A percentile compares a stretch with the other conserved stretches of the same genome.
Conservation (phyloP, 441 rosid genomes). For the Erodium chrysanthum region DNA sequence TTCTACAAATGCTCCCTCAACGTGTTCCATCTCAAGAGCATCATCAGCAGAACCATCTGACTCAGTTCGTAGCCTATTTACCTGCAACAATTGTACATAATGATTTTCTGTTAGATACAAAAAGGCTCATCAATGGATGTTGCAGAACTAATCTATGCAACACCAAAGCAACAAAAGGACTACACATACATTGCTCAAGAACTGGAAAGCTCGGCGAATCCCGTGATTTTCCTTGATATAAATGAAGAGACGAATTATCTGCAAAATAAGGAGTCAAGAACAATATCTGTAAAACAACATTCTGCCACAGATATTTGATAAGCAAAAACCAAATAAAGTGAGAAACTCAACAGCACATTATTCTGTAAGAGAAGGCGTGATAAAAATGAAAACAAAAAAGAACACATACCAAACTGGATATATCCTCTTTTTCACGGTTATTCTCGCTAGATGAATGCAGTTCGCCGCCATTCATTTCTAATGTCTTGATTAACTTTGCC, state of each 20-base stretch:
- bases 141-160: neutral
- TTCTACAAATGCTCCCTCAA: conserved; percentile 92
- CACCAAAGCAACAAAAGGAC: conserved; percentile 14
- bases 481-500: conserved; percentile 46
- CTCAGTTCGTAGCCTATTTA: conserved; percentile 57
- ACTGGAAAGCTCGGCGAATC: conserved; percentile 70
- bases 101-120: conserved; percentile 9
- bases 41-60: conserved; percentile 54
- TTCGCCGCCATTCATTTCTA: conserved; percentile 53
- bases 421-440: conserved; percentile 47
- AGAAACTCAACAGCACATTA: conserved; percentile 10
- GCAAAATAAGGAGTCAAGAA: conserved; percentile 30
- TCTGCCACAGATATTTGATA: neutral
- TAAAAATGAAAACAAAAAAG: conserved; percentile 11
- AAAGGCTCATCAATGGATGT: neutral
- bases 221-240: conserved; percentile 83
- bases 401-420: conserved; percentile 76
- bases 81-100: conserved; percentile 35
- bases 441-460: conserved; percentile 32
- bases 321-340: conserved; percentile 12
- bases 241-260: conserved; percentile 81
- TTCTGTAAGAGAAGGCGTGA: neutral
- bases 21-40: conserved; percentile 67
- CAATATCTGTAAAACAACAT: conserved; percentile 10
- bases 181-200: conserved; percentile 69